Evolutionary conservation across 768 basidiomycete species (phyloP).

Genomic region (Lactarius psammicola): DNA sequence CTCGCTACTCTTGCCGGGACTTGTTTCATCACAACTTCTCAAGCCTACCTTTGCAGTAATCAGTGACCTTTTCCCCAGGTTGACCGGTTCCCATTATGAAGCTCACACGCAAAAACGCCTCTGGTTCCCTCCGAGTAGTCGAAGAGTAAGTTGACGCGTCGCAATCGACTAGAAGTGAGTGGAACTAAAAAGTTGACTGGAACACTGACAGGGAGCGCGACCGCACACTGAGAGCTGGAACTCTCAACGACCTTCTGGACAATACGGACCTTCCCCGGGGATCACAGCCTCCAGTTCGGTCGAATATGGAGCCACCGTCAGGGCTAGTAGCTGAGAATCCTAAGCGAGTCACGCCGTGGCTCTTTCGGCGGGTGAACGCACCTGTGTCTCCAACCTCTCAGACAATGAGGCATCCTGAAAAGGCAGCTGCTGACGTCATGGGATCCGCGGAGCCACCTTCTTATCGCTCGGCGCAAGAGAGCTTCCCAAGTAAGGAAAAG

Average conservation of each 20-base stretch:
- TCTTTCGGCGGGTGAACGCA: slow-evolving; percentile 15
- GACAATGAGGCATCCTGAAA: not conserved
- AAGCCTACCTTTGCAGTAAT: not conserved
- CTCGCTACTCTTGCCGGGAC: not conserved
- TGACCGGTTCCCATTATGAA: slow-evolving; percentile 1
- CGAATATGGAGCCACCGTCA: not conserved
- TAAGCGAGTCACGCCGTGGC: slow-evolving; percentile 23
- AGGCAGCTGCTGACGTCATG: not conserved
- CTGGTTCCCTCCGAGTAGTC: not conserved
- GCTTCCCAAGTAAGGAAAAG: slow-evolving; percentile 8
- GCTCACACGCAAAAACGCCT: not conserved
- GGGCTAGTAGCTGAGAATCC: not conserved
- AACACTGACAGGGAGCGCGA: slow-evolving; percentile 1
- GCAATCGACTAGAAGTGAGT: not conserved
- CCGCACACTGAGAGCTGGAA: slow-evolving; percentile 17
- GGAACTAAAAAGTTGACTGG: not conserved
- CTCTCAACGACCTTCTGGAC: slow-evolving; percentile 7
- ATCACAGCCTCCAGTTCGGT: slow-evolving; percentile 13
- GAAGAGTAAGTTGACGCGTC: slow-evolving; percentile 11
- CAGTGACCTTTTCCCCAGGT: not conserved
- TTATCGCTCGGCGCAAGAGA: slow-evolving; percentile 6
- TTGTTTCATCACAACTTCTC: not conserved
- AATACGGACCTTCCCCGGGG: not conserved
- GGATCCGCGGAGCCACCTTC: not conserved
- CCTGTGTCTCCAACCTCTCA: not conserved